These are phyloP conservation scores for Cucumis hystrix DNA, from an alignment of 306 rosid species.

Conservation along the genomic window DNA sequence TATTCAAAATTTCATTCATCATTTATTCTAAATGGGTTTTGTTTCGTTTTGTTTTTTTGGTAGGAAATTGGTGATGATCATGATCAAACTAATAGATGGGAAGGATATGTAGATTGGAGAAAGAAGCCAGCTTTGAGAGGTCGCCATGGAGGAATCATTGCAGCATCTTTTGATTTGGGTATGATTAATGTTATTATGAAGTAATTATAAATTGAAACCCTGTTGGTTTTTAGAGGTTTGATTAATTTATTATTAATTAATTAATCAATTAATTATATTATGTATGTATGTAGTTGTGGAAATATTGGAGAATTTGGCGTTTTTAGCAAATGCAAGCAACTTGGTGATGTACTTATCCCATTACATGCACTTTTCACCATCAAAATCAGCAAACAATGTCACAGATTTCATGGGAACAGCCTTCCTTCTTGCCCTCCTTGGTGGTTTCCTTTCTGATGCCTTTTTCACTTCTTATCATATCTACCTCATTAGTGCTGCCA, in stretches of 20 bases:
- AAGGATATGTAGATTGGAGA: conserved; percentile 84
- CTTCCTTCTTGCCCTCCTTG: conserved; percentile 88
- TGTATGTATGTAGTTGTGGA: conserved; percentile 40
- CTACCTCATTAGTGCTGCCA: conserved; percentile 69
- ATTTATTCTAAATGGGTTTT: too few species aligned
- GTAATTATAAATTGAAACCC: too few species aligned
- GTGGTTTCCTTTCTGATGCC: conserved; percentile 86
- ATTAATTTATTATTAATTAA: too few species aligned
- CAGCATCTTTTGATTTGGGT: conserved; percentile 80
- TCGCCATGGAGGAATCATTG: conserved; percentile 89
- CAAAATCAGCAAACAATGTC: conserved; percentile 74
- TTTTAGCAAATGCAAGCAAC: conserved; percentile 84
- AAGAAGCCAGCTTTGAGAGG: conserved; percentile 49
- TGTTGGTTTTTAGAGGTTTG: too few species aligned
- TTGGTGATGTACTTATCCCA: conserved; percentile 50
- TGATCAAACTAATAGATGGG: conserved; percentile 30
- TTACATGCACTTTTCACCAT: conserved; percentile 75
- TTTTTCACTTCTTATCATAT: conserved; percentile 68
- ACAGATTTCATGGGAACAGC: conserved; percentile 96
- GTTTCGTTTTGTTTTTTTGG: too few species aligned
- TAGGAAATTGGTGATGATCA: conserved; percentile 19
- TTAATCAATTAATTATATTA: too few species aligned
- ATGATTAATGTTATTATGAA: neutral
- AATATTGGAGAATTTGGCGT: conserved; percentile 82
- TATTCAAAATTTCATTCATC: too few species aligned